phyloP scores from a whole-genome alignment of 1,284 basidiomycete genomes.

The Kwoniella shivajii region DNA sequence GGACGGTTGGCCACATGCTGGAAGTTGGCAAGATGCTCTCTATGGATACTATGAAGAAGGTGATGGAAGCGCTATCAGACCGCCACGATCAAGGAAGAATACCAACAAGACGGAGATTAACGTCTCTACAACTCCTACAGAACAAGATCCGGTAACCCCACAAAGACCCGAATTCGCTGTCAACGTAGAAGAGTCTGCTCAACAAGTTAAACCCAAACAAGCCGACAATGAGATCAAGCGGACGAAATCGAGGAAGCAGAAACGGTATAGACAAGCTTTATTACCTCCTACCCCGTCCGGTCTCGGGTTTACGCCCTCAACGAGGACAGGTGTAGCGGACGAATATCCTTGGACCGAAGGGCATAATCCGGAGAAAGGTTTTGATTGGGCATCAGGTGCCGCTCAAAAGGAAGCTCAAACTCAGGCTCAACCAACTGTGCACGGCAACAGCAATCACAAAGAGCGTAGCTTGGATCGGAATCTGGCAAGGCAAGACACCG shows the following conservation, averaged over 20 bases:
- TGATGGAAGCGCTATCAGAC: not conserved
- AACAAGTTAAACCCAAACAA: conserved; percentile 1
- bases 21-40: conserved; percentile 50
- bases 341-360: conserved; percentile 16
- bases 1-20: conserved; percentile 47
- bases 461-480: not conserved
- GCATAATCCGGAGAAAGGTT: not conserved
- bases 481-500: conserved; percentile 9
- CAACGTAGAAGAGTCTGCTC: not conserved
- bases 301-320: conserved; percentile 33
- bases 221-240: conserved; percentile 5
- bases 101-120: not conserved
- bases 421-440: too few species aligned
- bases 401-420: conserved; percentile 4
- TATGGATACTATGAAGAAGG: conserved; percentile 38
- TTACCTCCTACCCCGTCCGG: conserved; percentile 40
- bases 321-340: not conserved
- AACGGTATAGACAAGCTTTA: conserved; percentile 30
- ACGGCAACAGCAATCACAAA: too few species aligned
- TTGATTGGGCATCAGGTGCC: conserved; percentile 9
- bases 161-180: not conserved
- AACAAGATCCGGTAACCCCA: not conserved
- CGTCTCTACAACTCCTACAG: not conserved
- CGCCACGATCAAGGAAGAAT: conserved; percentile 1
- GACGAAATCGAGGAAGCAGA: conserved; percentile 14